These are phyloP conservation scores for Termitomyces eurrhizus DNA, from an alignment of 768 basidiomycete species.

Conservation along the genomic window DNA sequence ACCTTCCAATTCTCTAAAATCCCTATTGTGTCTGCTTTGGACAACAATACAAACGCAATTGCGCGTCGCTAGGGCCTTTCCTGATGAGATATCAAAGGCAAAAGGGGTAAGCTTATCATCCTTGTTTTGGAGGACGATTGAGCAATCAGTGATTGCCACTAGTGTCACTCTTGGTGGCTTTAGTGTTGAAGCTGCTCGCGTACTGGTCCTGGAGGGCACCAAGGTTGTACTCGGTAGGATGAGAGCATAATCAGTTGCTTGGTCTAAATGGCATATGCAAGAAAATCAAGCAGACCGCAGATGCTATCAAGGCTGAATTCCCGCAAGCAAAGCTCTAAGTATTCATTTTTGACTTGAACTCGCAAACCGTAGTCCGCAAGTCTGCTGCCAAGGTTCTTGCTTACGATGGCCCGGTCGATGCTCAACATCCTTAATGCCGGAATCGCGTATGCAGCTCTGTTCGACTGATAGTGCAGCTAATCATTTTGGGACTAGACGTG, in stretches of 20 bases:
- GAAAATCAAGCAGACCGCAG: slow-evolving; percentile 8
- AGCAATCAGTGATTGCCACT: slow-evolving; percentile 3
- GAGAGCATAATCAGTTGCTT: not conserved
- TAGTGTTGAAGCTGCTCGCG: slow-evolving; percentile 10
- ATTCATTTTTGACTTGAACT: slow-evolving; percentile 15
- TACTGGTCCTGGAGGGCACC: slow-evolving; percentile 6
- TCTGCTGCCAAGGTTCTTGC: slow-evolving; percentile 17
- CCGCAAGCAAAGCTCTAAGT: slow-evolving; percentile 9
- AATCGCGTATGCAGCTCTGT: slow-evolving; percentile 2
- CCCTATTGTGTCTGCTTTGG: slow-evolving; percentile 2
- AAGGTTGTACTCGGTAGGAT: slow-evolving; percentile 7
- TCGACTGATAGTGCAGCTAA: not conserved
- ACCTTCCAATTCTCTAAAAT: not conserved
- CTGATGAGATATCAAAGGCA: slow-evolving; percentile 8
- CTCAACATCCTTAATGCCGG: slow-evolving; percentile 20
- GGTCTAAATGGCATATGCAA: not conserved
- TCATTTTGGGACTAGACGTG: slow-evolving; percentile 11
- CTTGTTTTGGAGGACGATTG: not conserved
- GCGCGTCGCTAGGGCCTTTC: slow-evolving; percentile 2
- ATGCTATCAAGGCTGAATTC: slow-evolving; percentile 6
- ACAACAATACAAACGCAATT: not conserved
- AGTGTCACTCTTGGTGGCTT: slow-evolving; percentile 10
- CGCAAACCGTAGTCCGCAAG: slow-evolving; percentile 10
- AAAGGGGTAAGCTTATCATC: slow-evolving; percentile 2
- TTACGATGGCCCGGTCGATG: slow-evolving; percentile 17